Base-by-base conservation (phyloP, 768 basidiomycete species). In the Boletus reticulatus region DNA sequence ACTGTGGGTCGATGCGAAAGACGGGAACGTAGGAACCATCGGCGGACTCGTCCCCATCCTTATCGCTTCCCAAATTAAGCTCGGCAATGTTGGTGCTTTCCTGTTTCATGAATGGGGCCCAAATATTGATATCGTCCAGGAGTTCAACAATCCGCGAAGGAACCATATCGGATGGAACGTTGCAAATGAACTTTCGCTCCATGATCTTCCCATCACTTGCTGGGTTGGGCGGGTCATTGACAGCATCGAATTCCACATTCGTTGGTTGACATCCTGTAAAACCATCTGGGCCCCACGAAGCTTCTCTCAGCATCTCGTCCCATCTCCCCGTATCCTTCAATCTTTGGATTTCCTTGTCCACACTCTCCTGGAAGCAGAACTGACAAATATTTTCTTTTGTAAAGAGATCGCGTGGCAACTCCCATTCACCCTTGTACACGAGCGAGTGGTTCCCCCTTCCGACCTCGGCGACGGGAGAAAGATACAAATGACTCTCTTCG, bases 401-500 rank as follows among this genome's bases (percentile, higher is more conserved):
- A 6, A 81, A 67, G 7, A 77, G 17, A 17, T 72, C 66, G 1
- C 77, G 74, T 2, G 84, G 83, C 2, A 86, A 61, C 39, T 81
- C 80, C 73, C 78, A 78, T 51, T 82, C 79, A 7, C 76, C 81
- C 39, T 72, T 62, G 60, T 81, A 80, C 0, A 83, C 80, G 34
- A 67, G 44, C 0, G 85, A 85, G 61, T 87, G 85, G 60, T 81
- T 61, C 0, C 85, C 84, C 0, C 14, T 1, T 6, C 83, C 84
- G 8, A 75, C 56, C 31, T 43, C 60, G 34, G 73, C 61, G 0
- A 42, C 37, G 0, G 76, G 73, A 2, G 75, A 74, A 49, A 86
- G 56, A 52, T 82, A 80, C 17, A 85, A 69, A 62, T 84, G 81
- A 1, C 77, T 79, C 49, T 76, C 78, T 22, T 68, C 68, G 6